Evolutionary conservation across 225 moss, liverwort and hornwort species (phyloP), one percentile per base, ranked within the genome.

Genomic region (Sphagnum contortum): DNA sequence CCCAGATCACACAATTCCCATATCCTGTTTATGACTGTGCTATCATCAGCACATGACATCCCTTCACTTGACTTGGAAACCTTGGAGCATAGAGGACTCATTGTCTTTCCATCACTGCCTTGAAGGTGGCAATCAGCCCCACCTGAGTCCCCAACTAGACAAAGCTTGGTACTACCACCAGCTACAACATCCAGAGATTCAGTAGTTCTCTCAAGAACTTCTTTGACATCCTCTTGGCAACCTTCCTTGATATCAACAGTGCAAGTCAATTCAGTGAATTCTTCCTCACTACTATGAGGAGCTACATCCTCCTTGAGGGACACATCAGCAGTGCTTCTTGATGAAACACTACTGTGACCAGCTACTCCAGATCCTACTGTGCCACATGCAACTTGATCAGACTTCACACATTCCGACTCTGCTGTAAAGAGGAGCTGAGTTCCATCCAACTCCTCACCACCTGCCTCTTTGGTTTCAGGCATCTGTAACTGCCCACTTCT

Each of bases 61-160:
- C 53, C 53, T 7, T 59, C 71, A 50, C 2, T 48, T 5, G 47
- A 58, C 10, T 63, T 71, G 48, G 53, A 55, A 7, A 67, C 62
- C 45, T 66, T 63, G 57, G 65, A 29, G 63, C 65, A 75, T 9
- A 77, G 66, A 46, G 57, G 60, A 3, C 71, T 70, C 8, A 70
- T 60, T 8, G 65, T 64, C 13, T 74, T 59, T 58, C 47, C 69
- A 50, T 66, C 58, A 46, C 63, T 74, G 44, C 60, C 63, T 12
- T 68, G 55, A 53, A 74, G 57, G 2, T 73, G 70, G 62, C 82
- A 88, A 48, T 76, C 71, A 29, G 68, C 65, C 45, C 67, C 77
- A 11, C 72, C 74, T 56, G 67, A 60, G 66, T 75, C 76, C 49
- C 74, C 81, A 51, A 78, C 74, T 70, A 84, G 9, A 61, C 83